phyloP scores from a whole-genome alignment of 306 rosid genomes.

The Prunus salicina region DNA sequence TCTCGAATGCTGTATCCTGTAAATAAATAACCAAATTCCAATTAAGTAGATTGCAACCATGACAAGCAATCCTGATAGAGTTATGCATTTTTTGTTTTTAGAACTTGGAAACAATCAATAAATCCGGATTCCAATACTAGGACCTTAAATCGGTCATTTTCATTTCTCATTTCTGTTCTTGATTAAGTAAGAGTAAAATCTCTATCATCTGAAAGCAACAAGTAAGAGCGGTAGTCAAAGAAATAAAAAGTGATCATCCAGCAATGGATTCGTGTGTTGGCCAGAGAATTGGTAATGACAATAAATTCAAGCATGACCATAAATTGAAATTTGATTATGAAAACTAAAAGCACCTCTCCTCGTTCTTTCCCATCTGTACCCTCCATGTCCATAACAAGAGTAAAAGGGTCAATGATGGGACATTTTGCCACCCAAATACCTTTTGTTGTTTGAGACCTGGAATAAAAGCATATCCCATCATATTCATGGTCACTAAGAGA shows the following conservation, averaged over 20 bases:
- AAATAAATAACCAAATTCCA: constrained; percentile 24
- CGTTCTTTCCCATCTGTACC: constrained; percentile 99
- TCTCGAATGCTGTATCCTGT: constrained; percentile 97
- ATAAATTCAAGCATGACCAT: constrained; percentile 5
- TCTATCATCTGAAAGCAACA: neutral
- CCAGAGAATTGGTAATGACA: constrained; percentile 7
- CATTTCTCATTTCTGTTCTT: neutral
- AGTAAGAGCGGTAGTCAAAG: too few relatives aligned
- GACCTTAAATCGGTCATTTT: neutral
- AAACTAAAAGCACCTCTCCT: constrained; percentile 74
- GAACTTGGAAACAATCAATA: too few relatives aligned
- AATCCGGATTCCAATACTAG: neutral
- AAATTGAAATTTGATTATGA: neutral
- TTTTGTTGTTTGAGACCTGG: constrained; percentile 98
- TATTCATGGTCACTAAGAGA: neutral
- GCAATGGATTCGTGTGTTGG: neutral
- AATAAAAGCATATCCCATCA: constrained; percentile 27
- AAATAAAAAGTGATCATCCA: too few relatives aligned
- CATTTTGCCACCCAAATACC: constrained; percentile 97
- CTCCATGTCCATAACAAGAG: constrained; percentile 97
- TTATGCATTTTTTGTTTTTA: neutral
- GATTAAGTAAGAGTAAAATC: neutral
- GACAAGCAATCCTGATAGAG: neutral
- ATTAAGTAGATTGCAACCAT: neutral
- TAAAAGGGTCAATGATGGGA: constrained; percentile 82